Conservation (phyloP, 805 yeast genomes). For the Starmerella kuoi region DNA sequence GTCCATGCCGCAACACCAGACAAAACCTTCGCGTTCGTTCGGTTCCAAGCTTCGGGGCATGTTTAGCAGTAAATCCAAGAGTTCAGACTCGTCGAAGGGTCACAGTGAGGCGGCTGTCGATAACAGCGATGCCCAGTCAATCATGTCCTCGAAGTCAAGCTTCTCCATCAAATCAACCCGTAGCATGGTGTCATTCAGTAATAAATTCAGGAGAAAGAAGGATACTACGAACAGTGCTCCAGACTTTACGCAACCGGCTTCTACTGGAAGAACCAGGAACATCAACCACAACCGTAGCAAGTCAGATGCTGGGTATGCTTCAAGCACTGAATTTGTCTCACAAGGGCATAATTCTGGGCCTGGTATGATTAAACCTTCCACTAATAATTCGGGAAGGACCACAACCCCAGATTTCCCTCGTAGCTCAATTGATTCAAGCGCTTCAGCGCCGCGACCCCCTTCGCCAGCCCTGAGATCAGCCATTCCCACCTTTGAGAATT, state of each 20-base stretch:
- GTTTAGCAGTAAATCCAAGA: conserved; percentile 1
- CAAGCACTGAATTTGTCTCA: background rate
- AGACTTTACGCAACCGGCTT: background rate
- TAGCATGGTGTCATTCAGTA: conserved; percentile 9
- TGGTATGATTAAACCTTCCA: background rate
- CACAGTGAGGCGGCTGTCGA: background rate
- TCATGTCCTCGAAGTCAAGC: conserved; percentile 23
- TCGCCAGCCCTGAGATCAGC: background rate
- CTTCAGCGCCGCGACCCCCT: background rate
- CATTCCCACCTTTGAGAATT: background rate
- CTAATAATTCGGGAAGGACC: background rate
- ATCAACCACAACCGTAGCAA: background rate
- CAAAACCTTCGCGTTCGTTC: conserved; percentile 8
- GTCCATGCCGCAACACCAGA: background rate
- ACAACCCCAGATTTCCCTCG: conserved; percentile 12
- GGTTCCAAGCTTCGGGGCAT: conserved; percentile 3
- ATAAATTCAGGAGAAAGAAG: conserved; percentile 8
- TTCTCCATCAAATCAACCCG: conserved; percentile 23
- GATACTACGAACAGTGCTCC: background rate
- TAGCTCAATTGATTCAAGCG: background rate
- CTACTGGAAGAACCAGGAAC: background rate
- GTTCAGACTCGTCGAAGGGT: no score
- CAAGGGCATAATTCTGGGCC: background rate
- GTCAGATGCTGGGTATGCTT: background rate
- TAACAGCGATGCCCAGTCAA: conserved; percentile 20